Base-by-base conservation (phyloP, 768 basidiomycete genomes). In the Steccherinum ochraceum region DNA sequence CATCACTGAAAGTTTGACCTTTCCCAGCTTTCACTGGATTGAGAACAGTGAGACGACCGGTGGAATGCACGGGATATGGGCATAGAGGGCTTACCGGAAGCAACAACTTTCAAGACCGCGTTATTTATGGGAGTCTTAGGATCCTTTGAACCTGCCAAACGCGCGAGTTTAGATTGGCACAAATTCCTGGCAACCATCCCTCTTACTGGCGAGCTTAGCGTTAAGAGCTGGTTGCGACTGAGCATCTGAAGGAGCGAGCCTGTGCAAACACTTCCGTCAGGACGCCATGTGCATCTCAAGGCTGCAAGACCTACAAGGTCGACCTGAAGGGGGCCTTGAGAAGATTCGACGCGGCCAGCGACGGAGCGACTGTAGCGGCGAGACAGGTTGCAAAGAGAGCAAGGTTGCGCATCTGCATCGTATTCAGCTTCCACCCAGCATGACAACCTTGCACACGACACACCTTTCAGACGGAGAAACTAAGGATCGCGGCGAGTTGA, bases 31-130 rank as follows among this genome's bases (percentile, higher is more conserved):
- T 42, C 2, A 53, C 52, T 53, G 18, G 3, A 20, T 19, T 12
- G 5, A 4, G 39, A 3, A 19, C 19, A 10, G 20, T n/a, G n/a
- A n/a, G n/a, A n/a, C n/a, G n/a, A n/a, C n/a, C n/a, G n/a, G n/a
- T n/a, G n/a, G n/a, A n/a, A n/a, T n/a, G n/a, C n/a, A n/a, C n/a
- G n/a, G n/a, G n/a, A n/a, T n/a, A n/a, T n/a, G n/a, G n/a, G n/a
- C n/a, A n/a, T n/a, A n/a, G n/a, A n/a, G n/a, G n/a, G n/a, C 48
- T n/a, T 45, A 53, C 52, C 52, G 11, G 48, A 5, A 2, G 44
- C 35, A 20, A 49, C 48, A 12, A 53, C 42, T 40, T 53, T 53
- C 13, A 46, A 12, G 21, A 30, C 24, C 11, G 48, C 42, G 45
- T 53, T 53, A 7, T 19, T 44, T 12, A 46, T 10, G 19, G 52